Percentiles rank a stretch among this genome's conserved stretches.
phyloP scores from a whole-genome alignment of 352 stramenopile genomes.

The Aphanomyces invadans region DNA sequence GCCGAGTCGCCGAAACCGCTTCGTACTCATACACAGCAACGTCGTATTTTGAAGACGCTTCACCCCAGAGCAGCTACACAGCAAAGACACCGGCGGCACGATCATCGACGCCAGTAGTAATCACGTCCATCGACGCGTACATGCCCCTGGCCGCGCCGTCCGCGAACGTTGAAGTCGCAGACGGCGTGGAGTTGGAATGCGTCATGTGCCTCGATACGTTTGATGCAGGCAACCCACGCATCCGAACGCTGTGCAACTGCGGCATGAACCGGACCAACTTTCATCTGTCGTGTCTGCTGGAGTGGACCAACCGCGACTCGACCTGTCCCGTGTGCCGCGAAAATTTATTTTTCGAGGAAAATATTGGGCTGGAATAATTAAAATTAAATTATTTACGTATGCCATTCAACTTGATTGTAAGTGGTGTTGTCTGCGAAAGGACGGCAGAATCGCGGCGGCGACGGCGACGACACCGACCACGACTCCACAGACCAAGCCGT shows the following conservation, averaged over 20 bases:
- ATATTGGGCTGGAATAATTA: constrained; percentile 1
- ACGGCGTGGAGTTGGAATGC: constrained; percentile 71
- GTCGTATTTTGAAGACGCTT: constrained; percentile 5
- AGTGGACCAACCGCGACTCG: constrained; percentile 76
- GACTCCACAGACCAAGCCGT: background rate
- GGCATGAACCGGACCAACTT: constrained; percentile 88
- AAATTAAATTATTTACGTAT: constrained; percentile 3
- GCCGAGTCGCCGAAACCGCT: constrained; percentile 41
- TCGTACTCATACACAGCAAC: constrained; percentile 45
- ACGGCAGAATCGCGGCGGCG: background rate
- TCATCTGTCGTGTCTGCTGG: constrained; percentile 79
- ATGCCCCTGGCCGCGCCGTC: constrained; percentile 2
- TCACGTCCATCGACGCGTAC: constrained; percentile 5
- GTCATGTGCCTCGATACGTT: constrained; percentile 83
- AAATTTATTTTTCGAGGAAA: constrained; percentile 83
- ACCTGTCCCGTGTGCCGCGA: constrained; percentile 81
- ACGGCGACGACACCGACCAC: background rate
- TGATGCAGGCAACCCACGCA: constrained; percentile 57
- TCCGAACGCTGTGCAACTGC: constrained; percentile 81
- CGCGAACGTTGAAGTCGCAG: constrained; percentile 40
- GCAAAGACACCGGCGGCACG: too few species aligned
- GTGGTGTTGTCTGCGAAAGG: background rate
- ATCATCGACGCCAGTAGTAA: constrained; percentile 27
- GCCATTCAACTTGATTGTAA: too few species aligned
- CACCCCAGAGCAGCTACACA: constrained; percentile 34